These are phyloP conservation scores for Auriculariales sp. DNA, from an alignment of 768 basidiomycete genomes.

Conservation along the genomic window DNA sequence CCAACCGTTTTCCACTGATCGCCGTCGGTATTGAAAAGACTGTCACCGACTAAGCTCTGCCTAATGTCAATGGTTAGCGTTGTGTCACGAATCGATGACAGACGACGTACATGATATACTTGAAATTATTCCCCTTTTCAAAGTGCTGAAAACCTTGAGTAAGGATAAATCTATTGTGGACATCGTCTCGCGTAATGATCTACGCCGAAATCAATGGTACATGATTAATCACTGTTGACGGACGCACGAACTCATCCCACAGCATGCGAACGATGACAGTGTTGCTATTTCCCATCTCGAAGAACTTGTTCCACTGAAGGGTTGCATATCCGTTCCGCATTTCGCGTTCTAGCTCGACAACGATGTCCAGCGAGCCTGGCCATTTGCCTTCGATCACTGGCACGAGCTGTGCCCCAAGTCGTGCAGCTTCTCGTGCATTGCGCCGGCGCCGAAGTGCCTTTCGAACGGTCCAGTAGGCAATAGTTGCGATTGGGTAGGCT, in stretches of 20 bases:
- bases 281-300: constrained; percentile 55
- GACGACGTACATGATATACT: constrained; percentile 44
- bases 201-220: constrained; percentile 13
- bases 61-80: background rate
- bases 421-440: background rate
- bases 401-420: constrained; percentile 27
- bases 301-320: constrained; percentile 49
- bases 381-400: constrained; percentile 51
- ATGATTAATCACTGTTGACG: background rate
- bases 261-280: constrained; percentile 56
- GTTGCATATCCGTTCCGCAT: constrained; percentile 46
- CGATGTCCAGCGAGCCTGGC: constrained; percentile 66
- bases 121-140: constrained; percentile 49
- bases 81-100: background rate
- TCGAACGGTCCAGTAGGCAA: background rate
- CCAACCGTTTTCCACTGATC: constrained; percentile 25
- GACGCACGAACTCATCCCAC: constrained; percentile 52
- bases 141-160: constrained; percentile 54
- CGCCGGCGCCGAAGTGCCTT: background rate
- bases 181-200: constrained; percentile 66
- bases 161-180: constrained; percentile 48
- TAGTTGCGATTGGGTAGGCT: background rate
- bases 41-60: constrained; percentile 36
- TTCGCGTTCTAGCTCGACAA: constrained; percentile 38
- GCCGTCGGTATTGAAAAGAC: constrained; percentile 69